Evolutionary conservation across 2,329 filamentous ascomycete genomes (phyloP).

Genomic region (Ceratocystis destructans): DNA sequence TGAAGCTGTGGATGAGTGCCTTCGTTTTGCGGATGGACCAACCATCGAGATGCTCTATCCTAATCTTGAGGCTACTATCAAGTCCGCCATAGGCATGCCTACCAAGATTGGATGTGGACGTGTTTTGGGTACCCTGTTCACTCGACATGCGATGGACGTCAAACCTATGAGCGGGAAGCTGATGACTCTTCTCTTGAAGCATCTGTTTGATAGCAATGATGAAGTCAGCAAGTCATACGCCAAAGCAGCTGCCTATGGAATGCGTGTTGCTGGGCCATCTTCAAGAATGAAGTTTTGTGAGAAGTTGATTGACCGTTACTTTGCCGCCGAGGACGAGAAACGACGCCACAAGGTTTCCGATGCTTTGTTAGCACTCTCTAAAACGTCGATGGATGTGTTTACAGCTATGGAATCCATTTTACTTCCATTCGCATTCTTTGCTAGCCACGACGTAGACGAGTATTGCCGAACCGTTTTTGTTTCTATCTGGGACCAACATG

Average conservation of each 20-base stretch:
- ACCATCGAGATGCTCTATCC: constrained; percentile 65
- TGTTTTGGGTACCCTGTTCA: constrained; percentile 71
- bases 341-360: constrained; percentile 66
- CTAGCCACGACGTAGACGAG: constrained; percentile 70
- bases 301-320: constrained; percentile 56
- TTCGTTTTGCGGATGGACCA: constrained; percentile 66
- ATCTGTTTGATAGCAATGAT: constrained; percentile 81
- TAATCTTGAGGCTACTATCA: constrained; percentile 64
- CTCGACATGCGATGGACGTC: constrained; percentile 63
- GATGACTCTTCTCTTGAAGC: constrained; percentile 62
- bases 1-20: constrained; percentile 77
- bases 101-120: constrained; percentile 86
- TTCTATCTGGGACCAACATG: constrained; percentile 81
- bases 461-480: constrained; percentile 67
- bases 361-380: constrained; percentile 68
- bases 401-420: constrained; percentile 59
- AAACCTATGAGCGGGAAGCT: constrained; percentile 62
- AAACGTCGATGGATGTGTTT: constrained; percentile 81
- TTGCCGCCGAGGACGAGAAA: constrained; percentile 63
- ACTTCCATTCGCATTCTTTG: constrained; percentile 78
- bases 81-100: constrained; percentile 75
- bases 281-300: constrained; percentile 38
- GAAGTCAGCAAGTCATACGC: constrained; percentile 86
- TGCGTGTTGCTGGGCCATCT: constrained; percentile 42
- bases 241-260: constrained; percentile 70